These are phyloP conservation scores for Metschnikowia continentalis DNA, from an alignment of 805 yeast genomes.

Conservation along the genomic window DNA sequence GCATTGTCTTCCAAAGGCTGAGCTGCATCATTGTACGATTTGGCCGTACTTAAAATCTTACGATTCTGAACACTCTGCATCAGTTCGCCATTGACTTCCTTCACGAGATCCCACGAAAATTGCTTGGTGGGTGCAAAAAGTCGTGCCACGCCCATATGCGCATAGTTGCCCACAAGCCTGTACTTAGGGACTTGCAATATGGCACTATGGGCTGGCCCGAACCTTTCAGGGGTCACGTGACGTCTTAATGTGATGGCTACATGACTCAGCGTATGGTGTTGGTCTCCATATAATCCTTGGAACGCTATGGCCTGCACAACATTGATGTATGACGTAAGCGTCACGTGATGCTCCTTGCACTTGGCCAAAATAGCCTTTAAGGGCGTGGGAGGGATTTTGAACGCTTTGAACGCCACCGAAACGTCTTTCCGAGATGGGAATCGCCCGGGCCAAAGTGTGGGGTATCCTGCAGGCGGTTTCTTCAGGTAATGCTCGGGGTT, in stretches of 20 bases:
- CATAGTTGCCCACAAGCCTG: constrained; percentile 30
- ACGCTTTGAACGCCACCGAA: constrained; percentile 23
- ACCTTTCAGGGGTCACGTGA: constrained; percentile 11
- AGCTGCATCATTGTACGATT: constrained; percentile 18
- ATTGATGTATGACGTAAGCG: constrained; percentile 31
- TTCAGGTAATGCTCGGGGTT: constrained; percentile 24
- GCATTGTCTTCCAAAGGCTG: constrained; percentile 16
- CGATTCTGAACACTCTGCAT: constrained; percentile 18
- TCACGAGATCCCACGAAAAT: constrained; percentile 33
- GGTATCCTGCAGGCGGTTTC: constrained; percentile 18
- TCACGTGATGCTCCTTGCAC: constrained; percentile 28
- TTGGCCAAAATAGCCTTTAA: constrained; percentile 20
- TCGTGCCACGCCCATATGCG: constrained; percentile 31
- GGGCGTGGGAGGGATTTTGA: constrained; percentile 25
- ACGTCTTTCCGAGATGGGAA: constrained; percentile 15
- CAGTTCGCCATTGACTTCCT: constrained; percentile 19
- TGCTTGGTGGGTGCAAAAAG: constrained; percentile 27
- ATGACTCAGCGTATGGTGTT: constrained; percentile 21
- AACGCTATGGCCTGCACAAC: constrained; percentile 24
- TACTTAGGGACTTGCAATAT: constrained; percentile 18
- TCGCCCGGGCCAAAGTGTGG: constrained; percentile 32
- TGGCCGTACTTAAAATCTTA: constrained; percentile 21
- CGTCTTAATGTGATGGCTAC: constrained; percentile 35
- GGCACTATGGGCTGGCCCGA: constrained; percentile 16
- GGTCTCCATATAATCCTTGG: constrained; percentile 26